Conservation (phyloP, 2,329 filamentous ascomycete genomes). For the Sporothrix euskadiensis region DNA sequence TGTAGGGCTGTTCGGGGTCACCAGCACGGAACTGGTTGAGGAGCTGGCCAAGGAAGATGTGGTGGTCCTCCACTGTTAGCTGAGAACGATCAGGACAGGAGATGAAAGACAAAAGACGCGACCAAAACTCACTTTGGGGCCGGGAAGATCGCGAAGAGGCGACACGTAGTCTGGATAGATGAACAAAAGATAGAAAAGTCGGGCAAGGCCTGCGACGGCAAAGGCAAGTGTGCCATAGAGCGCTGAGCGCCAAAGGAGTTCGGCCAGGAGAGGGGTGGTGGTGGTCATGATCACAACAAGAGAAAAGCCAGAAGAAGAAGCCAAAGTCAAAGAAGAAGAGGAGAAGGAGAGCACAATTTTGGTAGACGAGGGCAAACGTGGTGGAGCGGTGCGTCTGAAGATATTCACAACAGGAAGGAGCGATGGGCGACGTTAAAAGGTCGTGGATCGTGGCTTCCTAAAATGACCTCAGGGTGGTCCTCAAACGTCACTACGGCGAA, state of each 20-base stretch:
- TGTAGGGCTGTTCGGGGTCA: slow-evolving; percentile 28
- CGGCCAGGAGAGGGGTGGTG: neutral
- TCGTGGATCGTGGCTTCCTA: slow-evolving; percentile 7
- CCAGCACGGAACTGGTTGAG: slow-evolving; percentile 26
- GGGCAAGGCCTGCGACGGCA: neutral
- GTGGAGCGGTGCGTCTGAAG: neutral
- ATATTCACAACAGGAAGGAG: neutral
- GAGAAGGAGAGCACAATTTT: neutral
- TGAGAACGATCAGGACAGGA: no score
- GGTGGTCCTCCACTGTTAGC: slow-evolving; percentile 24
- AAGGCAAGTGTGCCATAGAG: slow-evolving; percentile 7
- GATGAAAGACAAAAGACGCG: neutral
- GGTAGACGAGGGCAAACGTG: neutral
- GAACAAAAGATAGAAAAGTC: neutral
- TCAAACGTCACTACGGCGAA: neutral
- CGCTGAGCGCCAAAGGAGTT: neutral
- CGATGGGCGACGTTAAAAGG: neutral
- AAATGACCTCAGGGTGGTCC: neutral
- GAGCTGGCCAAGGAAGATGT: slow-evolving; percentile 29
- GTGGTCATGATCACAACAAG: neutral
- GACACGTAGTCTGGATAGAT: slow-evolving; percentile 21
- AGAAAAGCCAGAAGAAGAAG: neutral
- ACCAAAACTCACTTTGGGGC: slow-evolving; percentile 2
- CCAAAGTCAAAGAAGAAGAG: neutral
- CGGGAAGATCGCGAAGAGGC: slow-evolving; percentile 22